phyloP scores from a whole-genome alignment of 1,284 basidiomycete species.

The Sanghuangporus weigelae region DNA sequence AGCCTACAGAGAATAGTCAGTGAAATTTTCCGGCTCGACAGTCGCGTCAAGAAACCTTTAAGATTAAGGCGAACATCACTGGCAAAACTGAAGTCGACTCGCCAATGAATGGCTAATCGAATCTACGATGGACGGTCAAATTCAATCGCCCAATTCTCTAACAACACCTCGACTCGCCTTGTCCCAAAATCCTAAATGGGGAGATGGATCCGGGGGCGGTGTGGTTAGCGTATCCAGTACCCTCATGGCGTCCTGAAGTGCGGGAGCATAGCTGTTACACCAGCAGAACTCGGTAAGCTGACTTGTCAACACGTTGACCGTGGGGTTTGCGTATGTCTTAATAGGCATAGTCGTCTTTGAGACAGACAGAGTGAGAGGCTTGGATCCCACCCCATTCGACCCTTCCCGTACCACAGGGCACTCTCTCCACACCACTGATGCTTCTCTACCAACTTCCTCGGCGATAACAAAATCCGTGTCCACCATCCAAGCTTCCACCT shows the following conservation, averaged over 20 bases:
- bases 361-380: constrained; percentile 60
- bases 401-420: constrained; percentile 56
- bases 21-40: neutral
- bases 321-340: constrained; percentile 85
- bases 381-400: constrained; percentile 47
- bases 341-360: constrained; percentile 96
- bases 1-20: constrained; percentile 45
- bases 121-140: constrained; percentile 43
- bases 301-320: constrained; percentile 61
- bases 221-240: constrained; percentile 81
- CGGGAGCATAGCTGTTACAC: constrained; percentile 87
- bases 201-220: constrained; percentile 82
- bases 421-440: constrained; percentile 70
- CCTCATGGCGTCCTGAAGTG: constrained; percentile 83
- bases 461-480: constrained; percentile 83
- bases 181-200: constrained; percentile 92
- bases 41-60: constrained; percentile 57
- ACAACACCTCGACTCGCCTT: constrained; percentile 41
- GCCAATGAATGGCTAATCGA: constrained; percentile 83
- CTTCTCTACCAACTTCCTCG: constrained; percentile 78
- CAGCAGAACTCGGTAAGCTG: constrained; percentile 78
- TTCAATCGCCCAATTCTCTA: constrained; percentile 7
- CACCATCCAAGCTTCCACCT: constrained; percentile 53
- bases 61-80: constrained; percentile 77
- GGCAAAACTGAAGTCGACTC: constrained; percentile 64